Evolutionary conservation across 2,329 filamentous ascomycete species (phyloP).

Genomic region (Fusarium sp.): DNA sequence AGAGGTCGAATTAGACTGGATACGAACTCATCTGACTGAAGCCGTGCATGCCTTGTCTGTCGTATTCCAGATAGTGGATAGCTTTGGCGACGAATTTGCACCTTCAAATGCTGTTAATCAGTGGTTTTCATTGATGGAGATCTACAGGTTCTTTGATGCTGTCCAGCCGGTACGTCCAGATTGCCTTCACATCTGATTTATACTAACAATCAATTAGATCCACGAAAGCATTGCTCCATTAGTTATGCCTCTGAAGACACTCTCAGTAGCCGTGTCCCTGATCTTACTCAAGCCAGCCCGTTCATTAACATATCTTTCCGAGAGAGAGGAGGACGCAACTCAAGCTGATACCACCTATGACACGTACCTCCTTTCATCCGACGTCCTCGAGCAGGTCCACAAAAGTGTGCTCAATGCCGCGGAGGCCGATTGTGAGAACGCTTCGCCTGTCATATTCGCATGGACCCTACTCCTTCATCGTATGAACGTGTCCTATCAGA

Average conservation of each 20-base stretch:
- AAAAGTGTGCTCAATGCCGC: constrained; percentile 74
- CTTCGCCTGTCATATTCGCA: constrained; percentile 79
- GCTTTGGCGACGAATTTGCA: constrained; percentile 65
- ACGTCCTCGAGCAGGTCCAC: constrained; percentile 79
- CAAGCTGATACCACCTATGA: constrained; percentile 55
- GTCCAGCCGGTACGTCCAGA: constrained; percentile 57
- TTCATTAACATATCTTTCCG: constrained; percentile 60
- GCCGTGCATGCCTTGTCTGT: constrained; percentile 79
- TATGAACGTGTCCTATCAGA: constrained; percentile 73
- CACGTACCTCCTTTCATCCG: constrained; percentile 76
- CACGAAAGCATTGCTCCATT: constrained; percentile 62
- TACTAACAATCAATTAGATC: constrained; percentile 47
- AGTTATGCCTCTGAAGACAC: constrained; percentile 73
- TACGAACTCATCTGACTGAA: constrained; percentile 74
- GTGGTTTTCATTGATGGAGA: constrained; percentile 81
- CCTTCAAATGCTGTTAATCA: constrained; percentile 69
- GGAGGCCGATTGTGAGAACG: constrained; percentile 67
- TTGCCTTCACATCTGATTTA: background rate
- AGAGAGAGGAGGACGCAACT: constrained; percentile 54
- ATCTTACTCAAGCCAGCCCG: constrained; percentile 75
- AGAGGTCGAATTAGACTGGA: constrained; percentile 69
- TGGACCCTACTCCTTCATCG: constrained; percentile 83
- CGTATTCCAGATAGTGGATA: constrained; percentile 77
- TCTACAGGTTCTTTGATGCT: constrained; percentile 76
- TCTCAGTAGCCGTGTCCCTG: constrained; percentile 78